These are phyloP conservation scores for Neurospora pannonica DNA, from an alignment of 495 filamentous ascomycete genomes.

Conservation along the genomic window DNA sequence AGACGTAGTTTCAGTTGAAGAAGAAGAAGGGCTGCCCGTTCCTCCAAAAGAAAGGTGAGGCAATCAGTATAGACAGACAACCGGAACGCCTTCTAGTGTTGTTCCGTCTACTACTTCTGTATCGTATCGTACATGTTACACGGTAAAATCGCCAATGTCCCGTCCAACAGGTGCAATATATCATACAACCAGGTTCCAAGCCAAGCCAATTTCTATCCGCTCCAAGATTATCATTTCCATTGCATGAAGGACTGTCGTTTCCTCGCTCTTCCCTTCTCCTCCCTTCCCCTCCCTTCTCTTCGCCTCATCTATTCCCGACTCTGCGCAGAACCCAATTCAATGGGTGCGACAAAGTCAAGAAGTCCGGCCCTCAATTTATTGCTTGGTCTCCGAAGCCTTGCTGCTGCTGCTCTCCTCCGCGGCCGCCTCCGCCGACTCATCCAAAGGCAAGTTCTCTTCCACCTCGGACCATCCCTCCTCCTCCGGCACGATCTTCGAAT, in stretches of 20 bases:
- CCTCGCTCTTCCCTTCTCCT: background rate
- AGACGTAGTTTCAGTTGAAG: constrained; percentile 5
- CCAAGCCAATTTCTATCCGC: background rate
- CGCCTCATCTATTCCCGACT: background rate
- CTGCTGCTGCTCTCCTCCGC: constrained; percentile 4
- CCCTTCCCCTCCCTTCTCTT: background rate
- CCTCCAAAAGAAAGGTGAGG: background rate
- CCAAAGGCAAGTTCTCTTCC: constrained; percentile 8
- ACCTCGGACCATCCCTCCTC: constrained; percentile 26
- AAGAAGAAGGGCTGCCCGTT: background rate
- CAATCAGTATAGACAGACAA: background rate
- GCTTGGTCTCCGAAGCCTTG: background rate
- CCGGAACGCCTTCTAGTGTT: background rate
- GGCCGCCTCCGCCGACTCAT: constrained; percentile 7
- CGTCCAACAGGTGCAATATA: background rate
- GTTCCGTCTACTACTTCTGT: background rate
- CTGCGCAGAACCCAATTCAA: background rate
- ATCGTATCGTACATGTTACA: background rate
- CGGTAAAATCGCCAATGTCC: background rate
- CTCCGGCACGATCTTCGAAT: constrained; percentile 20
- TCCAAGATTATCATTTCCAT: background rate
- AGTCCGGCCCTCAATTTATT: background rate
- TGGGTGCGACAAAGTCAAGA: background rate
- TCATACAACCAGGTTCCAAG: background rate
- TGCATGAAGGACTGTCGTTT: background rate